Percentiles rank a stretch among this genome's conserved stretches.
phyloP scores from a whole-genome alignment of 2,329 filamentous ascomycete genomes.

The Fusarium drepaniforme region DNA sequence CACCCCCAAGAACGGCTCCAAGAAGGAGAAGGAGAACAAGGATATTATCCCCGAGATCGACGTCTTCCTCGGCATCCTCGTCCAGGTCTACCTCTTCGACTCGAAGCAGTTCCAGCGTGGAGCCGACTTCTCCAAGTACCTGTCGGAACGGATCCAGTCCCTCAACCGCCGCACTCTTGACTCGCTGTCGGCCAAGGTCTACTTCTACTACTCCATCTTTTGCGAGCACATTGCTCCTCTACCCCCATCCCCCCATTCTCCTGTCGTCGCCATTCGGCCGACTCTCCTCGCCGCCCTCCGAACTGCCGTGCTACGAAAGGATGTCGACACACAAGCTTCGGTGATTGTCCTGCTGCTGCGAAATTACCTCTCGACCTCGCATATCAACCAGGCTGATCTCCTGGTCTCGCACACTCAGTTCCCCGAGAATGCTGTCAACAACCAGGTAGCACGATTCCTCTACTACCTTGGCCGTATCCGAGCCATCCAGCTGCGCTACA shows the following conservation, averaged over 20 bases:
- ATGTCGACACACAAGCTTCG: constrained; percentile 95
- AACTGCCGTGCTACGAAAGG: constrained; percentile 96
- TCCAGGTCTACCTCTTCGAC: constrained; percentile 91
- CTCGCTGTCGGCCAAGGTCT: constrained; percentile 92
- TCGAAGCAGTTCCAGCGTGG: constrained; percentile 84
- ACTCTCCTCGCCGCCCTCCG: constrained; percentile 88
- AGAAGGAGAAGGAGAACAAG: constrained; percentile 79
- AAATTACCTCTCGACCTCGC: constrained; percentile 95
- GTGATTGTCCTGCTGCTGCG: constrained; percentile 95
- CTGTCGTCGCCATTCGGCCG: constrained; percentile 87
- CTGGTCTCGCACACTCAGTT: constrained; percentile 97
- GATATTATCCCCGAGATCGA: constrained; percentile 89
- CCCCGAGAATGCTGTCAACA: constrained; percentile 93
- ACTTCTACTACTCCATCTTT: constrained; percentile 98
- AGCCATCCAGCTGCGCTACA: constrained; percentile 96
- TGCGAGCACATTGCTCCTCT: constrained; percentile 90
- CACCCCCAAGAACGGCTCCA: constrained; percentile 64
- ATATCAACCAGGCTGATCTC: constrained; percentile 96
- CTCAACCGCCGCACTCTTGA: constrained; percentile 95
- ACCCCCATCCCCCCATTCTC: constrained; percentile 89
- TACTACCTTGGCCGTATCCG: constrained; percentile 98
- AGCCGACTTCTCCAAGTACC: constrained; percentile 83
- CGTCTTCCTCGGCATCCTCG: constrained; percentile 86
- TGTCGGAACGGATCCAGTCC: constrained; percentile 87
- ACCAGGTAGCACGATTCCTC: constrained; percentile 96